Evolutionary conservation across 2,329 filamentous ascomycete species (phyloP), one percentile per base, ranked within the genome.

Genomic region (Ceratocystis colombiana): DNA sequence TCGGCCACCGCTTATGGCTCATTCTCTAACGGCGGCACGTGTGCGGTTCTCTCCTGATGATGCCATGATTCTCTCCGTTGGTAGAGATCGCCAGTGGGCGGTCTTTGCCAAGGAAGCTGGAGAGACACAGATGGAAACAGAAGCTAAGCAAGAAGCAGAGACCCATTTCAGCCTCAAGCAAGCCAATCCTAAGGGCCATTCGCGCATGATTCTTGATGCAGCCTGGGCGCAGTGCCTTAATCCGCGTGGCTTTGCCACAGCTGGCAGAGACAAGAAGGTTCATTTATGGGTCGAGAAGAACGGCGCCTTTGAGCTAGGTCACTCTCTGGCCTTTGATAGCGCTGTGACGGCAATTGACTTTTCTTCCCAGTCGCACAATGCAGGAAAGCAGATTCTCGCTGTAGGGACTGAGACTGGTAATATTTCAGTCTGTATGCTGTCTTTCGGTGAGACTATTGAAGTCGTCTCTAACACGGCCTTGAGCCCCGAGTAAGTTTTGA

Each of bases 1-100:
- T 53, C 86, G 84, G 68, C 92, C 93, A 1, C 83, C 93, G 0
- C 80, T 99, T 37, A 82, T 84, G n/a, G 88, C 89, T 1, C 94
- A 99, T 76, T 85, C 88, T 0, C 80, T 97, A 65, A 99, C 94
- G 0, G 88, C 92, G 28, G 93, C 91, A 0, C 82, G 88, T 17
- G 78, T 99, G 45, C 81, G 86, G 7, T 99, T 97, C 77, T 92
- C 89, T 0, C 72, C 75, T 0, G 87, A 93, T 71, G 89, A 94
- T 73, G 74, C 74, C 8, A 86, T 84, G 68, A 80, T 99, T 17
- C 80, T 99, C 1, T 96, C 90, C 69, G 93, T 96, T 1, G 93
- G 94, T 1, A 81, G 94, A 68, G 94, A 99, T 75, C 81, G 94
- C 12, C 90, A 96, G 75, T 99, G 93, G 91, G 87, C 86, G 0